These are phyloP conservation scores for Xylariaceae sp. DNA, from an alignment of 2,329 filamentous ascomycete genomes.

Conservation along the genomic window DNA sequence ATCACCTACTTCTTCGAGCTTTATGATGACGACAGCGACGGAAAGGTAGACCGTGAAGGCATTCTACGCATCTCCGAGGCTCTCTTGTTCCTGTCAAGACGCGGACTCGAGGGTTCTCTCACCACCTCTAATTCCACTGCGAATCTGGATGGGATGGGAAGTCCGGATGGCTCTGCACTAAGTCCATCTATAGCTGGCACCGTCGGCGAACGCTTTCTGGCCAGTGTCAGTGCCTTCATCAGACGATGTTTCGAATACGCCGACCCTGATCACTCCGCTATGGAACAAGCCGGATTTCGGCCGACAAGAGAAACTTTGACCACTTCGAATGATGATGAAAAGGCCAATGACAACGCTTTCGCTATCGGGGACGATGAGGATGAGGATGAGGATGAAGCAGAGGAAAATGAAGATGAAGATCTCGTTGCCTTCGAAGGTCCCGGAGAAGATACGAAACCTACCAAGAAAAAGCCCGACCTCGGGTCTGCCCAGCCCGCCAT, in stretches of 20 bases:
- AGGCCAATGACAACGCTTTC: slow-evolving; percentile 53
- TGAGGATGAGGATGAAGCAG: slow-evolving; percentile 33
- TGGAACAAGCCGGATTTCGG: slow-evolving; percentile 41
- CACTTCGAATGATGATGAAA: slow-evolving; percentile 19
- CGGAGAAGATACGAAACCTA: slow-evolving; percentile 37
- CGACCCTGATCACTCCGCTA: slow-evolving; percentile 76
- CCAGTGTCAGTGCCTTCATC: slow-evolving; percentile 93
- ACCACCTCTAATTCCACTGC: slow-evolving; percentile 60
- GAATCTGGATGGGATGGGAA: slow-evolving; percentile 44
- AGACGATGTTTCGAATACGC: slow-evolving; percentile 96
- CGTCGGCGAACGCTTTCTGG: slow-evolving; percentile 83
- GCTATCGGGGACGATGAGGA: slow-evolving; percentile 66
- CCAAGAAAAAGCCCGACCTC: slow-evolving; percentile 41
- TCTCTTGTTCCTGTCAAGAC: slow-evolving; percentile 82
- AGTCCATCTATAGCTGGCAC: slow-evolving; percentile 49
- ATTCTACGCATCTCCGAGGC: slow-evolving; percentile 94
- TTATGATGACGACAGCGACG: slow-evolving; percentile 89
- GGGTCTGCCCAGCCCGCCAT: slow-evolving; percentile 33
- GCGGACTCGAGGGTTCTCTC: slow-evolving; percentile 74
- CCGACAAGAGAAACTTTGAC: background rate
- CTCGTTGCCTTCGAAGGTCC: slow-evolving; percentile 57
- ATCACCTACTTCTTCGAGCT: slow-evolving; percentile 98
- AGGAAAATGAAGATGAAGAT: slow-evolving; percentile 40
- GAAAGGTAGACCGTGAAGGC: slow-evolving; percentile 89
- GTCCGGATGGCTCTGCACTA: slow-evolving; percentile 32